A percentile compares a stretch with the other conserved stretches of the same genome.
phyloP scores from a whole-genome alignment of 2,329 filamentous ascomycete genomes.

The Metarhizium album region DNA sequence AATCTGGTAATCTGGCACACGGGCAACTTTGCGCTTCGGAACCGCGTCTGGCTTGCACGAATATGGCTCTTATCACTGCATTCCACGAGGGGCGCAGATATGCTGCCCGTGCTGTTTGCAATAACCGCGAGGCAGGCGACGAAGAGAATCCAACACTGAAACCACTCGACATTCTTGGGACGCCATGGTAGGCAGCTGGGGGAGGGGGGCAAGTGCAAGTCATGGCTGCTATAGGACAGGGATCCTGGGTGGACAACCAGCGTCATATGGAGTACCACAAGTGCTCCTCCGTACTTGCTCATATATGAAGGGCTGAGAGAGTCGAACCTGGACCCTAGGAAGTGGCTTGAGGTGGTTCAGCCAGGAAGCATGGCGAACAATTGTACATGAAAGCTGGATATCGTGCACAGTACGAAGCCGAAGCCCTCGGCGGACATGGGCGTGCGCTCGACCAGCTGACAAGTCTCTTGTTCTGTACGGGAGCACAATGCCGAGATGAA shows the following conservation, averaged over 20 bases:
- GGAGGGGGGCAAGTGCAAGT: background rate
- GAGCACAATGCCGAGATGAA: background rate
- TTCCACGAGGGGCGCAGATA: too few species aligned
- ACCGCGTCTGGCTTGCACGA: too few species aligned
- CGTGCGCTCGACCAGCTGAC: background rate
- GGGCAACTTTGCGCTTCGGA: too few species aligned
- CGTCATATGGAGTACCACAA: too few species aligned
- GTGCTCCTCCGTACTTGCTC: background rate
- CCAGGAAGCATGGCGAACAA: background rate
- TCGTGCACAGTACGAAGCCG: too few species aligned
- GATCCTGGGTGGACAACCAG: background rate
- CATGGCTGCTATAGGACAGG: background rate
- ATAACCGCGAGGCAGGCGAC: too few species aligned
- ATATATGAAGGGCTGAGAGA: background rate
- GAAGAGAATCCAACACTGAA: background rate
- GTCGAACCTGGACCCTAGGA: background rate
- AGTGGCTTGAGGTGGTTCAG: background rate
- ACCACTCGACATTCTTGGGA: background rate
- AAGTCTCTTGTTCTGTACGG: background rate
- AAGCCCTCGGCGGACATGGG: background rate
- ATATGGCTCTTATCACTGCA: too few species aligned
- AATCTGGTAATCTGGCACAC: too few species aligned
- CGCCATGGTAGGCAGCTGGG: background rate
- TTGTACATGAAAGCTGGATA: background rate
- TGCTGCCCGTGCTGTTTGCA: too few species aligned